Evolutionary conservation across 208 protist genomes (phyloP).

Genomic region (Trypanosoma caninum): DNA sequence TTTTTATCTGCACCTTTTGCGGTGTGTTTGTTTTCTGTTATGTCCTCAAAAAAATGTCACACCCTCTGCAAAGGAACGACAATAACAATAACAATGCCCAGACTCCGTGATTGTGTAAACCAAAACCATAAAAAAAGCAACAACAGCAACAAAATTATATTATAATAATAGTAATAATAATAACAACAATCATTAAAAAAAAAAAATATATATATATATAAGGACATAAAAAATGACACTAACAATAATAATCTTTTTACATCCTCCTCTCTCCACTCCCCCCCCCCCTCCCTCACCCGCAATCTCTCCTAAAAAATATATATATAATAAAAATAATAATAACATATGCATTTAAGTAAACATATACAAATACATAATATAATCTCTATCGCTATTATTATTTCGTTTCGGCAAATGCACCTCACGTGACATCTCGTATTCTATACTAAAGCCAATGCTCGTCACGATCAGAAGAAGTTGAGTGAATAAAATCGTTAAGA

Average conservation of each 20-base stretch:
- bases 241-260: neutral
- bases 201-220: constrained; percentile 18
- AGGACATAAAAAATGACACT: neutral
- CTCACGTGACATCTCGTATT: neutral
- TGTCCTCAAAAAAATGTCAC: too few relatives aligned
- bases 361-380: too few relatives aligned
- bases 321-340: too few relatives aligned
- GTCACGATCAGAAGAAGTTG: constrained; percentile 43
- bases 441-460: constrained; percentile 62
- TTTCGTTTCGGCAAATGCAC: too few relatives aligned
- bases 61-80: neutral
- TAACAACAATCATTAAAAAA: neutral
- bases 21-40: too few relatives aligned
- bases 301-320: neutral
- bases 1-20: too few relatives aligned
- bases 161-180: constrained; percentile 6
- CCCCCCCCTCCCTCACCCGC: neutral
- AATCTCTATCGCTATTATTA: neutral
- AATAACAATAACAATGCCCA: constrained; percentile 1
- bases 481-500: constrained; percentile 35
- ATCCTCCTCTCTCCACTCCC: neutral
- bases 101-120: neutral
- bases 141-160: neutral
- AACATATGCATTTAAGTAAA: too few relatives aligned
- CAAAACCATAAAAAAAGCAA: constrained; percentile 1